phyloP scores from a whole-genome alignment of 2,329 filamentous ascomycete genomes.

The Delphinella strobiligena region DNA sequence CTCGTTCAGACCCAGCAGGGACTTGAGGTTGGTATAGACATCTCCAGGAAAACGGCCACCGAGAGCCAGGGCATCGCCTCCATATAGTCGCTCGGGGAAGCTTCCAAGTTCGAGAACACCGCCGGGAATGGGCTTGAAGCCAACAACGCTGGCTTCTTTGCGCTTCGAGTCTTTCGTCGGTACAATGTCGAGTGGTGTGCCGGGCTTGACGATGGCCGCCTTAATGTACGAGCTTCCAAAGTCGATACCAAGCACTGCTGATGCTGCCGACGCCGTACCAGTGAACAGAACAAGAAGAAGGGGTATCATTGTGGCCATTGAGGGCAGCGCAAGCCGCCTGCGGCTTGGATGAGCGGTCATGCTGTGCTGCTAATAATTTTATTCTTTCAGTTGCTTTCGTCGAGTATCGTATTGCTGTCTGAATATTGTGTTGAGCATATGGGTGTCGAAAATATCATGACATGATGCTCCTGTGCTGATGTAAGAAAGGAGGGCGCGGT shows the following conservation, averaged over 20 bases:
- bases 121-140: conserved; percentile 75
- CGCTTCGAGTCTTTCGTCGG: conserved; percentile 94
- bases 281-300: conserved; percentile 43
- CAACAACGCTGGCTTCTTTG: conserved; percentile 83
- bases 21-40: conserved; percentile 89
- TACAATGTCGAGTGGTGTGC: conserved; percentile 94
- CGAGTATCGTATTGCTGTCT: no score
- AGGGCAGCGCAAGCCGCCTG: neutral
- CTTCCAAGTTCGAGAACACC: conserved; percentile 29
- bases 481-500: no score
- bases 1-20: conserved; percentile 60
- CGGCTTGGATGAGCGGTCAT: neutral
- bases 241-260: conserved; percentile 83
- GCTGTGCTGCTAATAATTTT: neutral
- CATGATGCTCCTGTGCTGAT: no score
- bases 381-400: no score
- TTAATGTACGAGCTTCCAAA: conserved; percentile 96
- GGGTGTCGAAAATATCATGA: no score
- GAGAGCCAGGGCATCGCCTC: conserved; percentile 80
- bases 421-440: no score
- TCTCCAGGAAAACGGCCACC: conserved; percentile 81
- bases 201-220: conserved; percentile 88
- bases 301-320: neutral
- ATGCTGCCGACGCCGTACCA: conserved; percentile 47
- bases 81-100: conserved; percentile 84